Evolutionary conservation across 768 basidiomycete genomes (phyloP).

Genomic region (Phylloporus scabripes): DNA sequence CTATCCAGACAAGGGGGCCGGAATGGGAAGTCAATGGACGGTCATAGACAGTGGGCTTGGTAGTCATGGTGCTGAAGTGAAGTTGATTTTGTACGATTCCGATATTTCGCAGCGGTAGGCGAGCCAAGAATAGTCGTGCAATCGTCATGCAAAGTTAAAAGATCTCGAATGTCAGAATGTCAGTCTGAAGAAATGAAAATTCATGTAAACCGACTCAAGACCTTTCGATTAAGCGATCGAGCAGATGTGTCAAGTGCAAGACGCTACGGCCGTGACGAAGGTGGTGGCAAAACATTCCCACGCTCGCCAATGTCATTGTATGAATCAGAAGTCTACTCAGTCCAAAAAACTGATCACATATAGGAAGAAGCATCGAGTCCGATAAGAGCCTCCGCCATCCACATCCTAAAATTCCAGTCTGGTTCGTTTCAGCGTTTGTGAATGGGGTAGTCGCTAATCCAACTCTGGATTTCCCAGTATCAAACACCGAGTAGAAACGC

Average conservation of each 20-base stretch:
- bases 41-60: not conserved
- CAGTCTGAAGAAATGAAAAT: not conserved
- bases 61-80: slow-evolving; percentile 3
- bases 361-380: too few species aligned
- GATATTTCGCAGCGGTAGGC: not conserved
- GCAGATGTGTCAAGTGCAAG: not conserved
- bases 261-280: too few species aligned
- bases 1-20: slow-evolving; percentile 52
- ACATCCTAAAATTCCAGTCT: not conserved
- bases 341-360: too few species aligned
- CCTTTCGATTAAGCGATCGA: not conserved
- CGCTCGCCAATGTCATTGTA: too few species aligned
- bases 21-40: slow-evolving; percentile 4
- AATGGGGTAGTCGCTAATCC: slow-evolving; percentile 31
- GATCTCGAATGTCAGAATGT: not conserved
- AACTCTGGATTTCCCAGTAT: slow-evolving; percentile 29
- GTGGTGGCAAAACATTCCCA: too few species aligned
- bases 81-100: not conserved
- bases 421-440: slow-evolving; percentile 40
- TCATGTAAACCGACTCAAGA: not conserved
- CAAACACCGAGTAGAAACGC: slow-evolving; percentile 56
- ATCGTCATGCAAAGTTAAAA: slow-evolving; percentile 6
- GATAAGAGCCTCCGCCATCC: too few species aligned
- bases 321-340: too few species aligned
- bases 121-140: not conserved